phyloP scores from a whole-genome alignment of 495 filamentous ascomycete genomes.

The Lophiotrema nucula region DNA sequence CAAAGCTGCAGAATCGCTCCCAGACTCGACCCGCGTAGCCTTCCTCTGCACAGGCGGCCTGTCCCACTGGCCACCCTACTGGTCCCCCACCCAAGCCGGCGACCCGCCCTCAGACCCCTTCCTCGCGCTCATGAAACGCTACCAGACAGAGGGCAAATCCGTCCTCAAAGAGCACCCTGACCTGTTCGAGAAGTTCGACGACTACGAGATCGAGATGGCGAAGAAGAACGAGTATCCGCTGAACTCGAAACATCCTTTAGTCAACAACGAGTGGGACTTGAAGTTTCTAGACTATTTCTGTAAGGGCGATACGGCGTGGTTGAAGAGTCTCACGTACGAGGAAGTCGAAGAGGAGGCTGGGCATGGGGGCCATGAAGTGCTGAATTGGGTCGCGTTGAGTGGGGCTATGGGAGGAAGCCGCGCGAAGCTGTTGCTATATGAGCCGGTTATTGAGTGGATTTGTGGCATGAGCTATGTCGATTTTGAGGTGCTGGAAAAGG shows the following conservation, averaged over 20 bases:
- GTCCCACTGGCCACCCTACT: constrained; percentile 19
- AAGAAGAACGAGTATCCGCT: constrained; percentile 20
- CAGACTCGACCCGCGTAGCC: constrained; percentile 2
- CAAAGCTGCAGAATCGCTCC: constrained; percentile 5
- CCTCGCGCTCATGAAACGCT: constrained; percentile 17
- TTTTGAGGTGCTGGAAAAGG: constrained; percentile 13
- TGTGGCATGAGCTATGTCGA: constrained; percentile 21
- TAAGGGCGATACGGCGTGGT: constrained; percentile 9
- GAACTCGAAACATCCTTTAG: constrained; percentile 6
- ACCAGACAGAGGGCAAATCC: constrained; percentile 8
- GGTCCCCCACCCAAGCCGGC: constrained; percentile 9
- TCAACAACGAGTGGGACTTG: constrained; percentile 8
- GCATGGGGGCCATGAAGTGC: constrained; percentile 16
- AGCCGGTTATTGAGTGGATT: constrained; percentile 21
- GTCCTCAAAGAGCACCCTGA: constrained; percentile 8
- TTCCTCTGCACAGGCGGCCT: constrained; percentile 11
- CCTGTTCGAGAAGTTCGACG: constrained; percentile 9
- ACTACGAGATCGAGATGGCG: constrained; percentile 20
- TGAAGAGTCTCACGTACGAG: constrained; percentile 13
- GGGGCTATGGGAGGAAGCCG: constrained; percentile 14
- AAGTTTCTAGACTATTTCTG: constrained; percentile 13
- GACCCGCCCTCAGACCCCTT: constrained; percentile 16
- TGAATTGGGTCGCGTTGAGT: constrained; percentile 15
- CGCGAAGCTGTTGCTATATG: constrained; percentile 20
- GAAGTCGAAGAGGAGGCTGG: constrained; percentile 18